Percentiles rank a stretch among this genome's conserved stretches.
phyloP scores from a whole-genome alignment of 2,329 filamentous ascomycete genomes.

The Penicillium janthinellum region DNA sequence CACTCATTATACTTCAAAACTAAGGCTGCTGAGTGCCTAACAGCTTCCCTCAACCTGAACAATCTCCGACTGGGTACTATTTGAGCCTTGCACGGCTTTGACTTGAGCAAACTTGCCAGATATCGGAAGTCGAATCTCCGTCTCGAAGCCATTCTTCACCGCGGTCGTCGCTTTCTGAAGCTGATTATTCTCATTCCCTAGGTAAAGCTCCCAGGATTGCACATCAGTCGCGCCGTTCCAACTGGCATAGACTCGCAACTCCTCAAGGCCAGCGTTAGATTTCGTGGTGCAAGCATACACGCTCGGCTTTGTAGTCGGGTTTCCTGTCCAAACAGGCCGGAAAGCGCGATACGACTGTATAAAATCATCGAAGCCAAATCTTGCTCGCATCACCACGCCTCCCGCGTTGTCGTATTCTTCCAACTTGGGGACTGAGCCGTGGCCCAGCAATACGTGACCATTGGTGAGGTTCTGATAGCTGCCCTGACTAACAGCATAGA shows the following conservation, averaged over 20 bases:
- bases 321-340: conserved; percentile 16
- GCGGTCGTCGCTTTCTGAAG: background rate
- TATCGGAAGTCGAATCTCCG: conserved; percentile 4
- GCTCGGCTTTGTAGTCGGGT: conserved; percentile 10
- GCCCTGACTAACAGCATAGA: background rate
- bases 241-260: conserved; percentile 35
- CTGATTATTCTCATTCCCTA: conserved; percentile 1
- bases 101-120: background rate
- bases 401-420: conserved; percentile 21
- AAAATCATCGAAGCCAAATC: conserved; percentile 26
- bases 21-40: background rate
- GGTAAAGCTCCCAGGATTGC: conserved; percentile 11
- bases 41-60: background rate
- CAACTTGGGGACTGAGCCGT: background rate
- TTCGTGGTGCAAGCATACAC: conserved; percentile 14
- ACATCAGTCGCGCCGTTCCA: conserved; percentile 40
- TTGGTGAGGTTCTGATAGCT: background rate
- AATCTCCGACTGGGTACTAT: background rate
- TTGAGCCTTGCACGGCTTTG: background rate
- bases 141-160: conserved; percentile 1
- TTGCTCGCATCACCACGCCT: conserved; percentile 28
- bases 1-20: background rate
- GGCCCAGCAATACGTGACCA: background rate
- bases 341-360: conserved; percentile 30
- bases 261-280: background rate